These are phyloP conservation scores for Boletus insuetus DNA, from an alignment of 768 basidiomycete genomes.

Conservation along the genomic window DNA sequence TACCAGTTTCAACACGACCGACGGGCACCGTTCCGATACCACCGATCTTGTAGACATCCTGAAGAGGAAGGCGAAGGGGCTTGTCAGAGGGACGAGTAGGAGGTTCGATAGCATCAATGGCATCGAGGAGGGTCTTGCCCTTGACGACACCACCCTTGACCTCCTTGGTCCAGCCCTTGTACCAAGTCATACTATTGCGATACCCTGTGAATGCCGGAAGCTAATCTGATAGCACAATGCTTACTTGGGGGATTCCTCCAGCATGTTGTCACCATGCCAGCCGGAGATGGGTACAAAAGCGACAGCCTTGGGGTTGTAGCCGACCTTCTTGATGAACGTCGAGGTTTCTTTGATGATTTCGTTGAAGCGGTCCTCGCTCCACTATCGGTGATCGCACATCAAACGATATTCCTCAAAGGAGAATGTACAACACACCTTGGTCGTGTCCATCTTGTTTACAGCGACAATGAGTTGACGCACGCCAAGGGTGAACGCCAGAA, in stretches of 20 bases:
- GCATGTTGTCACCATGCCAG: constrained; percentile 99
- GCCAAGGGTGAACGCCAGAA: constrained; percentile 99
- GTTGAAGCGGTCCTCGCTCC: constrained; percentile 99
- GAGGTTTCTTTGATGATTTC: constrained; percentile 99
- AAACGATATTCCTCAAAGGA: background rate
- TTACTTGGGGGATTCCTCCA: constrained; percentile 95
- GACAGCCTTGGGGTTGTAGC: constrained; percentile 98
- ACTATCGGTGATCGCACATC: constrained; percentile 47
- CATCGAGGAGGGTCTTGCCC: constrained; percentile 99
- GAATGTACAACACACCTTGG: constrained; percentile 58
- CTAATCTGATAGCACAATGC: constrained; percentile 24
- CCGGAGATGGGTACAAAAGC: constrained; percentile 99
- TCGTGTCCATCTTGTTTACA: constrained; percentile 99
- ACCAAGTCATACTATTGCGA: constrained; percentile 88
- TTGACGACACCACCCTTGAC: constrained; percentile 89
- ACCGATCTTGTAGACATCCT: constrained; percentile 99
- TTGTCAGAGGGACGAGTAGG: constrained; percentile 96
- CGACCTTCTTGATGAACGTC: constrained; percentile 99
- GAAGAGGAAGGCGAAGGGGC: constrained; percentile 99
- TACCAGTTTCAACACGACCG: constrained; percentile 99
- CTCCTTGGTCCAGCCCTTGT: constrained; percentile 99
- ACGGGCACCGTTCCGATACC: constrained; percentile 99
- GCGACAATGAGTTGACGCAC: constrained; percentile 99
- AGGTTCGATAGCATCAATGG: constrained; percentile 99
- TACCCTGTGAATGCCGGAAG: constrained; percentile 14